phyloP scores from a whole-genome alignment of 2,329 filamentous ascomycete species.

The Xylaria sp. region DNA sequence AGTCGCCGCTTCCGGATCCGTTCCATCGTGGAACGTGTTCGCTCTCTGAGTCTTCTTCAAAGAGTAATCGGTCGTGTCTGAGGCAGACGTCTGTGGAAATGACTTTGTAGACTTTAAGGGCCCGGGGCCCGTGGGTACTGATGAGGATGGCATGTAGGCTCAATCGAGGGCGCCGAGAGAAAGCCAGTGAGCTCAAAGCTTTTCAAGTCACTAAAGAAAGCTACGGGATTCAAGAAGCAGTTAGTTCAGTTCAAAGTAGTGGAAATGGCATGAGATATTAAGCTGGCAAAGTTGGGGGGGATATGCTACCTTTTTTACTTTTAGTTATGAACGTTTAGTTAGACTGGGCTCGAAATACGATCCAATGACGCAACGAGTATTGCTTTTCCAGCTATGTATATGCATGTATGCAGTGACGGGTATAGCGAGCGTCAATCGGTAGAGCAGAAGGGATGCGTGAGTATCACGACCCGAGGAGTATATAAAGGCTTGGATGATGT shows the following conservation, averaged over 20 bases:
- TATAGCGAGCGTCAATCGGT: not conserved
- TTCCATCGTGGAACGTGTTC: constrained; percentile 52
- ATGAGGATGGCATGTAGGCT: constrained; percentile 36
- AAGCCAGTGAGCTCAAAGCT: constrained; percentile 18
- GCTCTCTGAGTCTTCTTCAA: constrained; percentile 50
- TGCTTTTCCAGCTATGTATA: too few species aligned
- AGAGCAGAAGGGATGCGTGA: not conserved
- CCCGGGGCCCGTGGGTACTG: constrained; percentile 34
- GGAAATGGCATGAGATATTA: not conserved
- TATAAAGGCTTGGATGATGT: not conserved
- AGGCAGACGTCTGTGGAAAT: constrained; percentile 33
- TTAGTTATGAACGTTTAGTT: not conserved
- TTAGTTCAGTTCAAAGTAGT: not conserved
- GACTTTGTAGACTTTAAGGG: constrained; percentile 38
- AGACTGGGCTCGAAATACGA: too few species aligned
- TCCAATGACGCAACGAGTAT: too few species aligned
- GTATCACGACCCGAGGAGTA: not conserved
- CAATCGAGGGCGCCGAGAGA: constrained; percentile 19
- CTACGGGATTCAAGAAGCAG: not conserved
- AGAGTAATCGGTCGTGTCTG: constrained; percentile 40
- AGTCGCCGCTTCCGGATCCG: constrained; percentile 38
- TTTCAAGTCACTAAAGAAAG: not conserved
- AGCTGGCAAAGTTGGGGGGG: not conserved
- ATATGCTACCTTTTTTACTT: constrained; percentile 21
- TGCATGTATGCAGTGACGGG: not conserved